Evolutionary conservation across 495 filamentous ascomycete species (phyloP).

Genomic region (Eremomyces bilateralis): DNA sequence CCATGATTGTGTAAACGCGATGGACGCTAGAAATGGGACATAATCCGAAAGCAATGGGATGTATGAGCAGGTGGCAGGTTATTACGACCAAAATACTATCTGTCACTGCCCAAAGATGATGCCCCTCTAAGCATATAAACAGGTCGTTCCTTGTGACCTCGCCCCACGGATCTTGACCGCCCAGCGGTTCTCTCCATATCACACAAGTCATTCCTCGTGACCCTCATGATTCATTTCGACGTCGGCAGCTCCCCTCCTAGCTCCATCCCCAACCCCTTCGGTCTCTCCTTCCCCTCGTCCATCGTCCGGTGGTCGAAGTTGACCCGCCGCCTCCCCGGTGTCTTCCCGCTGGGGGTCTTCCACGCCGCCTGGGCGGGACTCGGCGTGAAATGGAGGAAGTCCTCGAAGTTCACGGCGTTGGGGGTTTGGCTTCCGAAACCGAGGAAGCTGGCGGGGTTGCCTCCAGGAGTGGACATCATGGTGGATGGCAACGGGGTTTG

Average conservation of each 20-base stretch:
- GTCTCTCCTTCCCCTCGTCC: constrained; percentile 18
- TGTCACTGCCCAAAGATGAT: too few relatives aligned
- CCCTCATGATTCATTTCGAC: constrained; percentile 9
- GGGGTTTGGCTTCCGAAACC: constrained; percentile 37
- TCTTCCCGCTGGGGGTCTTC: constrained; percentile 29
- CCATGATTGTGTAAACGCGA: too few relatives aligned
- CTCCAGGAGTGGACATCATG: constrained; percentile 72
- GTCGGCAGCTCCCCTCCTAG: constrained; percentile 33
- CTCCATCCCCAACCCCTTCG: constrained; percentile 26
- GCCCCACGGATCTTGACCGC: too few relatives aligned
- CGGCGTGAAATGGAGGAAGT: constrained; percentile 93
- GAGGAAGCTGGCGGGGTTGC: constrained; percentile 33
- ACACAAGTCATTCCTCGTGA: too few relatives aligned
- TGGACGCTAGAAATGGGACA: too few relatives aligned
- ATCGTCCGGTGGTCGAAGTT: constrained; percentile 47
- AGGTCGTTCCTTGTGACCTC: too few relatives aligned
- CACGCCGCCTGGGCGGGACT: constrained; percentile 76
- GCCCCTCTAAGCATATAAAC: too few relatives aligned
- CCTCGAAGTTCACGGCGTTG: constrained; percentile 71
- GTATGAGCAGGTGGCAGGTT: too few relatives aligned
- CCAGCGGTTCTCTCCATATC: too few relatives aligned
- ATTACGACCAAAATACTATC: too few relatives aligned
- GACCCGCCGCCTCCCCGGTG: constrained; percentile 38
- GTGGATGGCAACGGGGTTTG: constrained; percentile 59
- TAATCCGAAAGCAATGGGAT: too few relatives aligned